phyloP scores from a whole-genome alignment of 2,329 filamentous ascomycete species.

The Claviceps lovelessii region DNA sequence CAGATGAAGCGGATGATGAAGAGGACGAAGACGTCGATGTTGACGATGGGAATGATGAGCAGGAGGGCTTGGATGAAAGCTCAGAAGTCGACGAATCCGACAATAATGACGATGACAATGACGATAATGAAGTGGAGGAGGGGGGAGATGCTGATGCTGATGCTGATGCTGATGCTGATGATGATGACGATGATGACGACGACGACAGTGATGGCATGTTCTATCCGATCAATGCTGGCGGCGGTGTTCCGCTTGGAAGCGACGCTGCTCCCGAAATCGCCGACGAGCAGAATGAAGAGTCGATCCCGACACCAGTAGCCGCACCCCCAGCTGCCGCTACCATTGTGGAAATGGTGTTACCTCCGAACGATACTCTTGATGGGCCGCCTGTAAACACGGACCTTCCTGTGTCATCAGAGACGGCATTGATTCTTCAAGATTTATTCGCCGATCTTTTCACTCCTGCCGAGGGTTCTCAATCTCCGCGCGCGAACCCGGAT shows the following conservation, averaged over 20 bases:
- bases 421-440: background rate
- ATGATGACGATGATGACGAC: background rate
- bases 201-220: background rate
- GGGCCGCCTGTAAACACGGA: background rate
- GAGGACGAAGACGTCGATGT: constrained; percentile 8
- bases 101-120: background rate
- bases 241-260: background rate
- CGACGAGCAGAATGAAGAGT: background rate
- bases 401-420: background rate
- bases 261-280: background rate
- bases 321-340: background rate
- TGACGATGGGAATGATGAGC: constrained; percentile 9
- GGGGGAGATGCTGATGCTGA: background rate
- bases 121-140: background rate
- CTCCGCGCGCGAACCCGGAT: background rate
- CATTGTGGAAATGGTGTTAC: background rate
- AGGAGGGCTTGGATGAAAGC: constrained; percentile 2
- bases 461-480: background rate
- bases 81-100: background rate
- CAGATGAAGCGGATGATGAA: constrained; percentile 9
- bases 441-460: background rate
- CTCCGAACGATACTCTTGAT: background rate
- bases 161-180: background rate
- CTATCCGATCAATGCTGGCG: background rate
- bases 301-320: background rate